A percentile compares a stretch with the other conserved stretches of the same genome.
These are phyloP conservation scores for Linnemannia hyalina DNA, from an alignment of 192 early-diverging fungal species.

Conservation along the genomic window DNA sequence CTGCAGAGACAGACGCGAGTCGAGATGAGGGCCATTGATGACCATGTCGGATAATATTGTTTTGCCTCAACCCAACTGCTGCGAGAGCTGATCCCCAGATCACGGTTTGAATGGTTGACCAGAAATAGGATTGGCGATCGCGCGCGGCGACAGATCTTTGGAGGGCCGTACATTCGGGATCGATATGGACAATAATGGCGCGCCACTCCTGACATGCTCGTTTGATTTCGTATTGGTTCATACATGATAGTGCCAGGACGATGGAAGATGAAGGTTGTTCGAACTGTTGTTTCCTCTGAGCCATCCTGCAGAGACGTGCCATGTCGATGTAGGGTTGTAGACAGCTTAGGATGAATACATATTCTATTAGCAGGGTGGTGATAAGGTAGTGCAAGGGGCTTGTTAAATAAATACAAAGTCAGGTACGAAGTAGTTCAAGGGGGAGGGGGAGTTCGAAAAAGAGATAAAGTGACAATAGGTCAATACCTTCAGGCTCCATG, in stretches of 20 bases:
- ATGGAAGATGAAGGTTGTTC: conserved; percentile 11
- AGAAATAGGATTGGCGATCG: conserved; percentile 26
- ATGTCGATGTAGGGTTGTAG: conserved; percentile 50
- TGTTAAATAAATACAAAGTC: neutral
- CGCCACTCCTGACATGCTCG: conserved; percentile 51
- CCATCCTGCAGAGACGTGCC: conserved; percentile 34
- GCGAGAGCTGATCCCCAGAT: conserved; percentile 28
- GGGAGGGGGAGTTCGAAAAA: neutral
- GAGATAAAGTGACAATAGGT: neutral
- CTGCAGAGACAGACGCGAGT: conserved; percentile 14
- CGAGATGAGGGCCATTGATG: conserved; percentile 31
- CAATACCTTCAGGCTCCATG: conserved; percentile 52
- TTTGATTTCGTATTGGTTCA: conserved; percentile 53
- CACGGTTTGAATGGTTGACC: conserved; percentile 33
- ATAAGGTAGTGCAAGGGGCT: neutral
- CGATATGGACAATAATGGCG: conserved; percentile 47
- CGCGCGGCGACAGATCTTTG: conserved; percentile 25
- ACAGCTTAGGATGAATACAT: conserved; percentile 48
- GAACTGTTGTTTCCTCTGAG: conserved; percentile 3
- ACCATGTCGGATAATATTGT: conserved; percentile 17
- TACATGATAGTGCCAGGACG: conserved; percentile 40
- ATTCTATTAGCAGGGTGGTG: conserved; percentile 23
- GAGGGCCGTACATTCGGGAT: conserved; percentile 51
- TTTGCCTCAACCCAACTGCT: conserved; percentile 23
- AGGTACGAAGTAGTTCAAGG: neutral